Evolutionary conservation across 2,329 filamentous ascomycete genomes (phyloP), one percentile per base, ranked within the genome.

Genomic region (Xylogone sp.): DNA sequence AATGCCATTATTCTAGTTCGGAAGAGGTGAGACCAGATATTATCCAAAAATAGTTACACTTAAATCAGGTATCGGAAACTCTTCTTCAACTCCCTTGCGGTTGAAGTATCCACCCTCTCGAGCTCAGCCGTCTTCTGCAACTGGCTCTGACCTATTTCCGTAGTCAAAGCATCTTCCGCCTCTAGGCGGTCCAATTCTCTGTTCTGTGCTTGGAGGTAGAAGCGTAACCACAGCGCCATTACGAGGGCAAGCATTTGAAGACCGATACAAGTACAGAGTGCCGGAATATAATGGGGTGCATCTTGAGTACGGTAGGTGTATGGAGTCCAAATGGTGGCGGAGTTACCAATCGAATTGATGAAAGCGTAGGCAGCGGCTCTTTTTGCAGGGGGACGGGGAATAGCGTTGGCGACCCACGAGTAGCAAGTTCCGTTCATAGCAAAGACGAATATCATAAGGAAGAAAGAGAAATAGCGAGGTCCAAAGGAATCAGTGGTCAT

Each of bases 311-410:
- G 56, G 59, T 87, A 89, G 74, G 87, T 77, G 60, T 86, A 87
- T 45, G 74, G 77, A 0, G 82, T 81, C 62, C 85, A 90, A 57
- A 91, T 90, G 46, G 77, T 82, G 42, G 79, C 80, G 13, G 76
- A 75, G 65, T 90, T 89, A 10, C 56, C 54, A 4, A 59, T 20
- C 2, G 56, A 51, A 27, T 59, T 59, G 22, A 59, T 51, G 22
- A 51, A 52, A 4, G 56, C 56, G 5, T 58, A 49, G 20, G 56
- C 56, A 22, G 55, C 56, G 16, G 56, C 56, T 21, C 56, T 53
- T 31, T 59, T 59, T 5, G 56, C 54, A 22, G 55, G 53, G 27
- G 56, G 56, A n/a, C 56, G 50, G 10, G 56, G 55, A 42, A 58
- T 75, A 1, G 84, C 49, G 64, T 86, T 88, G 49, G 79, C 83